Evolutionary conservation across 305 asterid species (phyloP).

Genomic region (Fraxinus nigra): DNA sequence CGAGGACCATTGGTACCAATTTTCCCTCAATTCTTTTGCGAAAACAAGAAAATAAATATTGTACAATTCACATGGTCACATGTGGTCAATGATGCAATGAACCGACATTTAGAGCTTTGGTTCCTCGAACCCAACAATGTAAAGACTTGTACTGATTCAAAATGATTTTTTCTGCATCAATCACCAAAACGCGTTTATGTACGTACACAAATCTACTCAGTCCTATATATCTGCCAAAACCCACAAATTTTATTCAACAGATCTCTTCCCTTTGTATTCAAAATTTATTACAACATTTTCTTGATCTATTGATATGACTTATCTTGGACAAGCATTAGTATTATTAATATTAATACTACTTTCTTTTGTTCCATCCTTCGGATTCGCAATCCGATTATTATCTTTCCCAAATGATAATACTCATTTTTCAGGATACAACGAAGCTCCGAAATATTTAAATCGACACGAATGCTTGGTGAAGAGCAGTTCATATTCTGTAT

Average conservation of each 20-base stretch:
- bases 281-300: neutral
- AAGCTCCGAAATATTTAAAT: conserved; percentile 47
- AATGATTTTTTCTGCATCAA: neutral
- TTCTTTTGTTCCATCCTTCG: conserved; percentile 25
- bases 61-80: conserved; percentile 28
- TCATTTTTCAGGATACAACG: conserved; percentile 17
- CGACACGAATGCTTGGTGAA: conserved; percentile 25
- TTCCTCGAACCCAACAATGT: conserved; percentile 31
- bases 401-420: neutral
- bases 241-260: neutral
- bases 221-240: neutral
- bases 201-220: neutral
- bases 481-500: neutral
- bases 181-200: conserved; percentile 18
- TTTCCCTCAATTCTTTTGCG: neutral
- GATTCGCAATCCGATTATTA: conserved; percentile 28
- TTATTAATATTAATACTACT: conserved; percentile 15
- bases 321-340: neutral
- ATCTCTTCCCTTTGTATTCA: neutral
- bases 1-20: neutral
- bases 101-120: conserved; percentile 12
- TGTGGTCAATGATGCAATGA: conserved; percentile 19
- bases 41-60: neutral
- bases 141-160: conserved; percentile 6
- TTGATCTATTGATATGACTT: neutral